Conservation (phyloP, 805 yeast genomes). For the Pichia ethanolica region DNA sequence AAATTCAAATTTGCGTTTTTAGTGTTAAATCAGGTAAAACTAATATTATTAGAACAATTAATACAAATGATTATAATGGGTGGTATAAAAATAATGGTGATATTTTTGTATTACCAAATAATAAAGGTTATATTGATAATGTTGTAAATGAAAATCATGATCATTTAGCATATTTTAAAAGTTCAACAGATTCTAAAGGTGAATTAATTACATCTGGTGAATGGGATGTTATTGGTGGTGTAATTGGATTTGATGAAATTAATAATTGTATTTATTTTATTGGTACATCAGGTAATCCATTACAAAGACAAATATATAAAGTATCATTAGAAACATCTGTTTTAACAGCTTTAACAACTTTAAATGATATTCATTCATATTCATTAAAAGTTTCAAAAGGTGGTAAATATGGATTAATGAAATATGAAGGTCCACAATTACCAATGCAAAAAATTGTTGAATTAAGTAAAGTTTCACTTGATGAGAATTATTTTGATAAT, state of each 20-base stretch:
- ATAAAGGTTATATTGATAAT: constrained; percentile 55
- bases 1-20: constrained; percentile 42
- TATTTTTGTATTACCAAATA: constrained; percentile 32
- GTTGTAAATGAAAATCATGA: constrained; percentile 48
- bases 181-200: constrained; percentile 32
- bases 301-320: constrained; percentile 54
- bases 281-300: constrained; percentile 47
- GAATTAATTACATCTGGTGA: constrained; percentile 37
- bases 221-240: constrained; percentile 47
- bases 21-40: constrained; percentile 28
- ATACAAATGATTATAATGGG: constrained; percentile 40
- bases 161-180: constrained; percentile 56
- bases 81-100: constrained; percentile 43
- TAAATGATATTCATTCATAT: constrained; percentile 37
- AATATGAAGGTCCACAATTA: constrained; percentile 40
- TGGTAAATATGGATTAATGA: constrained; percentile 42
- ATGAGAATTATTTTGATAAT: constrained; percentile 7
- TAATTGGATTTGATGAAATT: constrained; percentile 40
- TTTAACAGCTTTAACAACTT: constrained; percentile 23
- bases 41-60: constrained; percentile 34
- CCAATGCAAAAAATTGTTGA: constrained; percentile 39
- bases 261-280: constrained; percentile 44
- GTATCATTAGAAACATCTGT: constrained; percentile 31
- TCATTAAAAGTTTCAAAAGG: constrained; percentile 49
- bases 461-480: constrained; percentile 12